Percentiles rank a stretch among this genome's conserved stretches.
These are phyloP conservation scores for Paulownia fortunei DNA, from an alignment of 257 asterid genomes.

Conservation along the genomic window DNA sequence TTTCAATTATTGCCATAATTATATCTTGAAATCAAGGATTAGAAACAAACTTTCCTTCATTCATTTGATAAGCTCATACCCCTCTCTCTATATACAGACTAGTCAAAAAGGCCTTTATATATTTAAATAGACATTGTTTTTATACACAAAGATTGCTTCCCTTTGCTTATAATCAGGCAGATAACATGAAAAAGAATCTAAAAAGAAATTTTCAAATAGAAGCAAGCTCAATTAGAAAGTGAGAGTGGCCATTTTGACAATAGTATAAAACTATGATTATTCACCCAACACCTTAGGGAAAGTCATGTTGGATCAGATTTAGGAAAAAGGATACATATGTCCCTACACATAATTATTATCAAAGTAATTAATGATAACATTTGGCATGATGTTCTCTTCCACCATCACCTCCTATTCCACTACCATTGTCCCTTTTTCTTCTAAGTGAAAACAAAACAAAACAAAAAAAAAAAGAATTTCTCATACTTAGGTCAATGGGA, in stretches of 20 bases:
- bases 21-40: too few relatives aligned
- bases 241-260: slow-evolving; percentile 18
- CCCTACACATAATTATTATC: slow-evolving; percentile 41
- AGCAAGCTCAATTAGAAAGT: slow-evolving; percentile 9
- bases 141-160: not conserved
- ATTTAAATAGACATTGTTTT: not conserved
- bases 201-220: not conserved
- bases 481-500: slow-evolving; percentile 16
- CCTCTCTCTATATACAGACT: too few relatives aligned
- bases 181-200: not conserved
- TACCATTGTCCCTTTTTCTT: slow-evolving; percentile 27
- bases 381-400: slow-evolving; percentile 35
- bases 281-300: slow-evolving; percentile 14
- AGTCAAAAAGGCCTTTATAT: not conserved
- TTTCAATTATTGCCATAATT: too few relatives aligned
- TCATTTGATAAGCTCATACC: too few relatives aligned
- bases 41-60: too few relatives aligned
- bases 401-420: slow-evolving; percentile 44
- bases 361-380: slow-evolving; percentile 34
- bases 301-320: not conserved
- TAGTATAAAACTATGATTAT: slow-evolving; percentile 16
- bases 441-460: slow-evolving; percentile 23
- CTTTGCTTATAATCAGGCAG: not conserved
- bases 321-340: slow-evolving; percentile 17
- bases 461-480: too few relatives aligned